Evolutionary conservation across 345 rosid genomes (phyloP).

Genomic region (Pistacia vera): DNA sequence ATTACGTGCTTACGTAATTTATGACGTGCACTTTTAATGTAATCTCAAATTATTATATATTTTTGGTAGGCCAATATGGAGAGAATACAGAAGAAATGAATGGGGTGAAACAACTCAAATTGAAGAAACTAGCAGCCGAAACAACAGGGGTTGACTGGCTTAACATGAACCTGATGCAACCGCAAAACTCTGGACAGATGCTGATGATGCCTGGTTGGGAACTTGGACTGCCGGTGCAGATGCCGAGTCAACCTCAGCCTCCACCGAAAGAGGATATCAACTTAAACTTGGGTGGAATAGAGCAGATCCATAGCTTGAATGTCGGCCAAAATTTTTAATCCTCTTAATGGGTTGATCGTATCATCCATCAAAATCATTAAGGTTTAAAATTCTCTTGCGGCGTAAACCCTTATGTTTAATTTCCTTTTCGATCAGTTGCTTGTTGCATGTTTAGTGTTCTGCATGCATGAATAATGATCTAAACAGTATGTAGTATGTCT

Average conservation of each 20-base stretch:
- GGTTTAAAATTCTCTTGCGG: background rate
- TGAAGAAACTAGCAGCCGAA: background rate
- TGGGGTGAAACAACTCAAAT: background rate
- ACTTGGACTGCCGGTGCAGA: background rate
- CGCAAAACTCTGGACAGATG: constrained; percentile 1
- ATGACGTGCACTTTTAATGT: no score
- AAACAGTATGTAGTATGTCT: background rate
- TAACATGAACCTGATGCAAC: background rate
- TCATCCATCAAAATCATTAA: background rate
- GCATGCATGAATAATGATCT: background rate
- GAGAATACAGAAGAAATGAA: constrained; percentile 14
- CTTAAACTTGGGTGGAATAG: constrained; percentile 10
- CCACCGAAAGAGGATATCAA: no score
- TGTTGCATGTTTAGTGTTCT: background rate
- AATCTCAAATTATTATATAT: no score
- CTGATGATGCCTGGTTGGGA: constrained; percentile 6
- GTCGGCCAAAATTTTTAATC: background rate
- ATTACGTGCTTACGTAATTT: background rate
- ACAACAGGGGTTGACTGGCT: background rate
- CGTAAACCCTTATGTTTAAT: background rate
- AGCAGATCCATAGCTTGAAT: constrained; percentile 18
- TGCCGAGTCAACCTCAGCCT: background rate
- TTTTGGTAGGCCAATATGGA: constrained; percentile 18
- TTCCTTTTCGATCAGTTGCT: no score
- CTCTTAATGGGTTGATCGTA: background rate